Conservation (phyloP, 129 eudicot species). For the Tagetes erecta region DNA sequence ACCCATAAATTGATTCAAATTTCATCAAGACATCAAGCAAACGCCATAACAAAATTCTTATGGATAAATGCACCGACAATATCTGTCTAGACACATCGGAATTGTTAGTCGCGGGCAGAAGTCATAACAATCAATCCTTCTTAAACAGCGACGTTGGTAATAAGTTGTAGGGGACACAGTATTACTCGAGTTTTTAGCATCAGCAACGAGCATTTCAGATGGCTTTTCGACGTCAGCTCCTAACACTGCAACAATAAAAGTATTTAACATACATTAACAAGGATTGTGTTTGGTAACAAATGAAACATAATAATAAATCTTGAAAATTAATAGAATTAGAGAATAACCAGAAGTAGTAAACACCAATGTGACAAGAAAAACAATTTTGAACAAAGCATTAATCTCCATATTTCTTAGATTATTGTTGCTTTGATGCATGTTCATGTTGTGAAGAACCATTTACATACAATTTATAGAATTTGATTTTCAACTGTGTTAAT, state of each 20-base stretch:
- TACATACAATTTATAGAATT: background rate
- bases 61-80: slow-evolving; percentile 26
- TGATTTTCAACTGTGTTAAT: background rate
- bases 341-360: slow-evolving; percentile 21
- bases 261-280: background rate
- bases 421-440: background rate
- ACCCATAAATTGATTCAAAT: background rate
- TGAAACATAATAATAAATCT: background rate
- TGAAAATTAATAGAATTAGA: background rate
- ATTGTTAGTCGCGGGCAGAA: slow-evolving; percentile 23
- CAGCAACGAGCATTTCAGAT: too few species aligned
- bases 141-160: background rate
- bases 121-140: slow-evolving; percentile 17
- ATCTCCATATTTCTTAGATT: slow-evolving; percentile 19
- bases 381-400: slow-evolving; percentile 11
- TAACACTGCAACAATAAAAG: slow-evolving; percentile 11
- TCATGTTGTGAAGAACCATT: background rate
- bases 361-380: slow-evolving; percentile 27
- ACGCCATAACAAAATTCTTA: background rate
- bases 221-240: background rate
- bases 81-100: slow-evolving; percentile 22
- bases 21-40: background rate
- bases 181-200: background rate
- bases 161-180: background rate
- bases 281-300: background rate